A percentile compares a stretch with the other conserved stretches of the same genome.
Conservation (phyloP, 306 rosid genomes). For the Quercus robur region DNA sequence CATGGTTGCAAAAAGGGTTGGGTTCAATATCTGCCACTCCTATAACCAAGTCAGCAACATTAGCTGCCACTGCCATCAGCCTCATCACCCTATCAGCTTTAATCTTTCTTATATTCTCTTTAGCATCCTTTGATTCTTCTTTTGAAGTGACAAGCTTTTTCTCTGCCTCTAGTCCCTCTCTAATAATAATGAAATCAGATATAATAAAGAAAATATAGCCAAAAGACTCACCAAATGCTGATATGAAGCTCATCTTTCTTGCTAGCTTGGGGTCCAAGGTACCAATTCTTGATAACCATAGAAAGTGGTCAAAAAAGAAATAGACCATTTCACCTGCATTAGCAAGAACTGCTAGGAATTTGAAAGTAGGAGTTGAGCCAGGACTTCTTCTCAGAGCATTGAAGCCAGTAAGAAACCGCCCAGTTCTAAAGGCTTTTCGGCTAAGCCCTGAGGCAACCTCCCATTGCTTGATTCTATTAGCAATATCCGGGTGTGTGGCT, state of each 20-base stretch:
- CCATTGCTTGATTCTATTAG: slow-evolving; percentile 68
- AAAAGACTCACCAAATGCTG: slow-evolving; percentile 90
- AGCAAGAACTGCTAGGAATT: slow-evolving; percentile 57
- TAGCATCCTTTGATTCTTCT: slow-evolving; percentile 28
- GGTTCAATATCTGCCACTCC: slow-evolving; percentile 89
- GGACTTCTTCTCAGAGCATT: slow-evolving; percentile 67
- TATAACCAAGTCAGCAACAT: slow-evolving; percentile 85
- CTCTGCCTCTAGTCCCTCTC: slow-evolving; percentile 60
- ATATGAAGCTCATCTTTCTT: slow-evolving; percentile 59
- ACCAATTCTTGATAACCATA: slow-evolving; percentile 85
- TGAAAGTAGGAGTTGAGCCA: slow-evolving; percentile 41
- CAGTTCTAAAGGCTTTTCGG: slow-evolving; percentile 87
- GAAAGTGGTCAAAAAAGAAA: slow-evolving; percentile 92
- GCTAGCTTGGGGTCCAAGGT: slow-evolving; percentile 62
- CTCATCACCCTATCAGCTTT: slow-evolving; percentile 84
- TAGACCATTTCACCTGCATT: slow-evolving; percentile 92
- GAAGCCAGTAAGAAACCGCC: slow-evolving; percentile 82
- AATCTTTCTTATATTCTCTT: slow-evolving; percentile 42
- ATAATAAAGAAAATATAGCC: slow-evolving; percentile 83
- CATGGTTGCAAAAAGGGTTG: slow-evolving; percentile 79
- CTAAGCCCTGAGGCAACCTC: slow-evolving; percentile 82
- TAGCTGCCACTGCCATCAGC: slow-evolving; percentile 86
- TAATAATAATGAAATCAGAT: slow-evolving; percentile 57
- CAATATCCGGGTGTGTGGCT: slow-evolving; percentile 38
- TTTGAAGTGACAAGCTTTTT: slow-evolving; percentile 27